These are phyloP conservation scores for Yamadazyma mexicana DNA, from an alignment of 1,139 yeast species.

Conservation along the genomic window DNA sequence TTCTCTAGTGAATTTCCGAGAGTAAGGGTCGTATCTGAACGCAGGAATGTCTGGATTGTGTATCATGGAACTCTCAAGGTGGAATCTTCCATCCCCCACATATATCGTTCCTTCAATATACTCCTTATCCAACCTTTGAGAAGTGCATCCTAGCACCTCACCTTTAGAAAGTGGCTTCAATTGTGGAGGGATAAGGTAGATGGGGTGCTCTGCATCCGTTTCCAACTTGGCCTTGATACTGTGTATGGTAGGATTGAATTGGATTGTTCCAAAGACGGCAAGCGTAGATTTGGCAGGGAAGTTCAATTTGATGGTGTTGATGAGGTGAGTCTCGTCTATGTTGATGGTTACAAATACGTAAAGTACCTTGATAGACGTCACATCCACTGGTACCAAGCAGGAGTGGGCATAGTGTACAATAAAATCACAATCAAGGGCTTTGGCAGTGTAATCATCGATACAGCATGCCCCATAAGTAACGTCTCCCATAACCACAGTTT, in stretches of 20 bases:
- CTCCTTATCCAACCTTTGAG: conserved; percentile 68
- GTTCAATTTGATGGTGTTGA: conserved; percentile 73
- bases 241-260: conserved; percentile 92
- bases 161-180: conserved; percentile 92
- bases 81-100: conserved; percentile 96
- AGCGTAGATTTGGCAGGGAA: conserved; percentile 60
- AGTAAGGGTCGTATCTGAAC: conserved; percentile 91
- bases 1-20: conserved; percentile 85
- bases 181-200: conserved; percentile 82
- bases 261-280: conserved; percentile 94
- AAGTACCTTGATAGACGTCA: conserved; percentile 83
- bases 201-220: conserved; percentile 47
- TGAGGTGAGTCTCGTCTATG: conserved; percentile 79
- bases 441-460: conserved; percentile 93
- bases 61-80: conserved; percentile 93
- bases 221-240: conserved; percentile 64
- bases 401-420: conserved; percentile 97
- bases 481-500: conserved; percentile 96
- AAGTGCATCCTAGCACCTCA: conserved; percentile 94
- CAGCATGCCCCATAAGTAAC: conserved; percentile 99
- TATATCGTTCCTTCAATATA: conserved; percentile 81
- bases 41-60: conserved; percentile 95
- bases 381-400: conserved; percentile 92
- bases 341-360: conserved; percentile 94
- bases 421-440: conserved; percentile 89